These are phyloP conservation scores for Xylaria intraflava DNA, from an alignment of 495 filamentous ascomycete species.

Conservation along the genomic window DNA sequence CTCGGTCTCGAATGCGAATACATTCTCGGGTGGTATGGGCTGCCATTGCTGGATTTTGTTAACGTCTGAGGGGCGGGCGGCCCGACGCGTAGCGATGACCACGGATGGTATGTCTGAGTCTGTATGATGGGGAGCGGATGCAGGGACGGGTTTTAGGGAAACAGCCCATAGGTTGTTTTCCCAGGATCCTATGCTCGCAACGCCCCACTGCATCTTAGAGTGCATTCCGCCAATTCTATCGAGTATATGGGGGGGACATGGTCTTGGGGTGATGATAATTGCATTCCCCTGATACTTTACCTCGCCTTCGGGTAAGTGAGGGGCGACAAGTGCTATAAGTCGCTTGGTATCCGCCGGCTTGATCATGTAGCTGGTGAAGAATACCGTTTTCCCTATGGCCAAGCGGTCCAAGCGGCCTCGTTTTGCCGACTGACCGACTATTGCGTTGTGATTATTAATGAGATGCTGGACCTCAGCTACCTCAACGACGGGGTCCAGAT, in stretches of 20 bases:
- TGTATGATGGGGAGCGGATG: conserved; percentile 58
- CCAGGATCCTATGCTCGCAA: conserved; percentile 64
- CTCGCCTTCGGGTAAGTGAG: conserved; percentile 52
- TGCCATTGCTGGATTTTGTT: conserved; percentile 81
- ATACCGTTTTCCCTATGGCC: conserved; percentile 75
- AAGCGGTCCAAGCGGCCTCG: conserved; percentile 37
- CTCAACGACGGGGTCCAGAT: conserved; percentile 78
- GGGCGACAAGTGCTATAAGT: conserved; percentile 60
- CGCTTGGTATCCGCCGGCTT: conserved; percentile 58
- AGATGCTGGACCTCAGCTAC: conserved; percentile 79
- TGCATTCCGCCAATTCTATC: conserved; percentile 81
- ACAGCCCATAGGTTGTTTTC: conserved; percentile 87
- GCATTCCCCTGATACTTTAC: conserved; percentile 81
- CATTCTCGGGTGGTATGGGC: conserved; percentile 58
- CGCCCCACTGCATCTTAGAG: conserved; percentile 72
- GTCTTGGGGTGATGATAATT: conserved; percentile 78
- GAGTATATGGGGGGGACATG: conserved; percentile 59
- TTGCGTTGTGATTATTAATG: conserved; percentile 76
- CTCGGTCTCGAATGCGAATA: conserved; percentile 64
- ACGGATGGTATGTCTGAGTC: conserved; percentile 68
- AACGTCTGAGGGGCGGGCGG: conserved; percentile 71
- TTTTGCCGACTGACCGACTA: conserved; percentile 30
- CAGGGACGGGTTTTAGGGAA: conserved; percentile 63
- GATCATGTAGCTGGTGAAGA: conserved; percentile 94
- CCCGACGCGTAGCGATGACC: conserved; percentile 65